Percentiles rank a stretch among this genome's conserved stretches.
Conservation (phyloP, 768 basidiomycete species). For the Lentinula edodes region DNA sequence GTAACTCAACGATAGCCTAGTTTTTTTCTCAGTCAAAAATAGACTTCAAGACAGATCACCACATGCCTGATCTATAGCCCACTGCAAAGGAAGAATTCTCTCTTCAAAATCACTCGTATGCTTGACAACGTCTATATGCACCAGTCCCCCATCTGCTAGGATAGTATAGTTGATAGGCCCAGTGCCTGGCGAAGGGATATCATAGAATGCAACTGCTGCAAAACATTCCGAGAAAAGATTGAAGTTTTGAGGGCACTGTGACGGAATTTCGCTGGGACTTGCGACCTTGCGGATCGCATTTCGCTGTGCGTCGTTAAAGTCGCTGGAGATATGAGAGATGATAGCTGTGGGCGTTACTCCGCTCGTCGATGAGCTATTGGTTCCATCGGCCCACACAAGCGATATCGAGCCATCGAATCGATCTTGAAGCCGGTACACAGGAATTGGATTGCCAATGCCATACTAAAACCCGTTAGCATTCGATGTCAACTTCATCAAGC, state of each 20-base stretch:
- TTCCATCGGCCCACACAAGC: conserved; percentile 66
- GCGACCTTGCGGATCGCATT: conserved; percentile 43
- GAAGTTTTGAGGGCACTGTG: conserved; percentile 69
- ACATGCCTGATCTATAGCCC: conserved; percentile 67
- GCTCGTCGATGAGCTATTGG: conserved; percentile 39
- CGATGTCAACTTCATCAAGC: neutral
- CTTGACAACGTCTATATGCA: conserved; percentile 56
- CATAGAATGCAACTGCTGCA: conserved; percentile 58
- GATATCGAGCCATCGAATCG: conserved; percentile 48
- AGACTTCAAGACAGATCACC: neutral
- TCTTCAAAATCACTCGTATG: conserved; percentile 68
- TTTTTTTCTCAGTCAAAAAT: too few relatives aligned
- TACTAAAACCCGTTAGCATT: conserved; percentile 32
- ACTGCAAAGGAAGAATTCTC: conserved; percentile 66
- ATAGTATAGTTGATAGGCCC: conserved; percentile 60
- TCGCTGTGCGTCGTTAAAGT: conserved; percentile 44
- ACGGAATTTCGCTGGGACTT: conserved; percentile 43
- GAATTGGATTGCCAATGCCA: conserved; percentile 54
- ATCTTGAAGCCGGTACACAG: conserved; percentile 39
- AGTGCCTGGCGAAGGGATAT: conserved; percentile 38
- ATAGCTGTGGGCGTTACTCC: conserved; percentile 52
- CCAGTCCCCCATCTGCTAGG: conserved; percentile 58
- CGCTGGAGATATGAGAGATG: conserved; percentile 52
- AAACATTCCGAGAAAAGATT: conserved; percentile 65
- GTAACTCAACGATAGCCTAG: conserved; percentile 68